Conservation (phyloP, 208 protist genomes). For the Leishmania gerbilli region DNA sequence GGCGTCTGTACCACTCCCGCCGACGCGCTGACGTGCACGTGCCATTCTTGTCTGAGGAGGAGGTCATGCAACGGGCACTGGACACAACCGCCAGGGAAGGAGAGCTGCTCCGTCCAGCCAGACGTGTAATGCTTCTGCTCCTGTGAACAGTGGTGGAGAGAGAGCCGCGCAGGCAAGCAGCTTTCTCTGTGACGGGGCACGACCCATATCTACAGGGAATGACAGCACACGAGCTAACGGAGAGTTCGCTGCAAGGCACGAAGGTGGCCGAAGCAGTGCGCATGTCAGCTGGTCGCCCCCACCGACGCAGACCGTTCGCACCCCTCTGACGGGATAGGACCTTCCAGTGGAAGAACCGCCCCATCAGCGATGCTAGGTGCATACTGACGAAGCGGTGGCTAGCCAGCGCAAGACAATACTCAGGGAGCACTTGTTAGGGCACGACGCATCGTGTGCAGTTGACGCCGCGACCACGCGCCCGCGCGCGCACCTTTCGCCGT, state of each 20-base stretch:
- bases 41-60: background rate
- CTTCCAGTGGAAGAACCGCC: background rate
- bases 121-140: background rate
- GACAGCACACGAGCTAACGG: background rate
- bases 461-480: background rate
- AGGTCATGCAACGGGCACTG: background rate
- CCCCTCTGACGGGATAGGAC: background rate
- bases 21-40: background rate
- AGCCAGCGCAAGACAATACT: background rate
- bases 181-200: background rate
- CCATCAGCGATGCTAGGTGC: background rate
- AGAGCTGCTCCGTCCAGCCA: background rate
- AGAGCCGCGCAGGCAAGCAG: background rate
- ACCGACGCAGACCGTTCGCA: background rate
- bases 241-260: background rate
- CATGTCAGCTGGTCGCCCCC: background rate
- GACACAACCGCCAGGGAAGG: background rate
- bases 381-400: background rate
- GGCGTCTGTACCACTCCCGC: conserved; percentile 28
- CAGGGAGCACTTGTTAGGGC: background rate
- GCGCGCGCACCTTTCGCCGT: background rate
- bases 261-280: background rate
- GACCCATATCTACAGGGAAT: background rate
- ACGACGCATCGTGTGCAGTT: background rate
- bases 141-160: background rate